phyloP scores from a whole-genome alignment of 441 rosid species.

The Croton setiger region DNA sequence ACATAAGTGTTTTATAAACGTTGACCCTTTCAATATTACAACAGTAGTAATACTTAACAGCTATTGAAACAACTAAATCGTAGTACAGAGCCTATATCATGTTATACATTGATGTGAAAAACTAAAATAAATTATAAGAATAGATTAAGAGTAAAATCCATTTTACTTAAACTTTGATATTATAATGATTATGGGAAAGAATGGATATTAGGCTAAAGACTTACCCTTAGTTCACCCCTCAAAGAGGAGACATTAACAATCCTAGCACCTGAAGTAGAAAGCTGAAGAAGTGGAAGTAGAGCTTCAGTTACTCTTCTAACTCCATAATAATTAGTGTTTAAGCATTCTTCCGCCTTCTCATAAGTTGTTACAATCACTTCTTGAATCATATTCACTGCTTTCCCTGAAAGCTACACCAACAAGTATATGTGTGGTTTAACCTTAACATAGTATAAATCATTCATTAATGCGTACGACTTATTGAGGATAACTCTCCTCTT shows the following conservation, averaged over 20 bases:
- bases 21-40: no score
- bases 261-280: conserved; percentile 46
- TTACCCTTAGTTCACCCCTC: conserved; percentile 46
- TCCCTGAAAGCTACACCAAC: conserved; percentile 41
- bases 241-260: conserved; percentile 50
- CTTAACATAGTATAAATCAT: neutral
- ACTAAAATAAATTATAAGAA: neutral
- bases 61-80: no score
- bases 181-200: neutral
- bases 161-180: neutral
- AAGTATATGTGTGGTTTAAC: neutral
- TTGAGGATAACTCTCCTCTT: no score
- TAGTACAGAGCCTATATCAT: neutral
- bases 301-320: conserved; percentile 38
- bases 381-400: conserved; percentile 28
- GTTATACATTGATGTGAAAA: neutral
- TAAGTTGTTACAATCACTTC: conserved; percentile 34
- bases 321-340: conserved; percentile 49
- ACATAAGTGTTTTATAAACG: no score
- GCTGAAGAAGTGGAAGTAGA: conserved; percentile 44
- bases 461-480: neutral
- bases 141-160: no score
- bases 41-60: no score
- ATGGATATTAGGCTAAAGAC: conserved; percentile 5
- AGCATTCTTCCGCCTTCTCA: conserved; percentile 43